A percentile compares a stretch with the other conserved stretches of the same genome.
These are phyloP conservation scores for Nectriaceae sp. DNA, from an alignment of 2,329 filamentous ascomycete species.

Conservation along the genomic window DNA sequence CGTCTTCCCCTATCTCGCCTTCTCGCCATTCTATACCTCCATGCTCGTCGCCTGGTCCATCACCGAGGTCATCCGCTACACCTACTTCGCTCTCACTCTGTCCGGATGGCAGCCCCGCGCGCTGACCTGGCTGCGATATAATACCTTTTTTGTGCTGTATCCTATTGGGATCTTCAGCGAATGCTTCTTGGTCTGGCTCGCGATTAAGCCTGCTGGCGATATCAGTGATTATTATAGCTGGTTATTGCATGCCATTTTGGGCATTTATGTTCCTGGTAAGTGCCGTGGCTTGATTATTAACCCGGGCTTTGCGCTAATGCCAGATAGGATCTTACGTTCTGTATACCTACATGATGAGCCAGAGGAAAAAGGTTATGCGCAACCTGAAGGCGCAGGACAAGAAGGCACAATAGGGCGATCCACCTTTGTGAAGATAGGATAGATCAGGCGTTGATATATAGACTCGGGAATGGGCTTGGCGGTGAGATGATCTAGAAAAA, in stretches of 20 bases:
- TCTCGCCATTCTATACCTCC: slow-evolving; percentile 65
- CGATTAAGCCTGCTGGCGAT: slow-evolving; percentile 59
- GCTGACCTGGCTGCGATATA: slow-evolving; percentile 84
- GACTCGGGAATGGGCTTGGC: not conserved
- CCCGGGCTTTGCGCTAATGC: slow-evolving; percentile 3
- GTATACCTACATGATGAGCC: slow-evolving; percentile 93
- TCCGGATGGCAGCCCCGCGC: slow-evolving; percentile 60
- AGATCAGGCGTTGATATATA: not conserved
- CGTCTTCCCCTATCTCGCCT: slow-evolving; percentile 68
- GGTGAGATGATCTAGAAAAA: not conserved
- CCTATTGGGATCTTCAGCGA: slow-evolving; percentile 90
- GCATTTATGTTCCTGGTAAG: slow-evolving; percentile 79
- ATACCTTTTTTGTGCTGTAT: slow-evolving; percentile 91
- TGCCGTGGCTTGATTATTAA: slow-evolving; percentile 16
- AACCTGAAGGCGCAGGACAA: slow-evolving; percentile 53
- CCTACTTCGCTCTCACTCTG: slow-evolving; percentile 81
- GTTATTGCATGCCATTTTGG: slow-evolving; percentile 65
- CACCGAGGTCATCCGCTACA: slow-evolving; percentile 92
- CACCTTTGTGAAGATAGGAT: not conserved
- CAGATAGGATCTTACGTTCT: slow-evolving; percentile 71
- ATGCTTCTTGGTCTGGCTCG: slow-evolving; percentile 74
- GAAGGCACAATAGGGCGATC: slow-evolving; percentile 38
- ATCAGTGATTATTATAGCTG: slow-evolving; percentile 54
- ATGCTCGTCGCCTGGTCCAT: slow-evolving; percentile 88
- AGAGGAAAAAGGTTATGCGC: slow-evolving; percentile 78